Evolutionary conservation across 805 yeast genomes (phyloP), one percentile per base, ranked within the genome.

Genomic region (Sugiyamaella marilandica): DNA sequence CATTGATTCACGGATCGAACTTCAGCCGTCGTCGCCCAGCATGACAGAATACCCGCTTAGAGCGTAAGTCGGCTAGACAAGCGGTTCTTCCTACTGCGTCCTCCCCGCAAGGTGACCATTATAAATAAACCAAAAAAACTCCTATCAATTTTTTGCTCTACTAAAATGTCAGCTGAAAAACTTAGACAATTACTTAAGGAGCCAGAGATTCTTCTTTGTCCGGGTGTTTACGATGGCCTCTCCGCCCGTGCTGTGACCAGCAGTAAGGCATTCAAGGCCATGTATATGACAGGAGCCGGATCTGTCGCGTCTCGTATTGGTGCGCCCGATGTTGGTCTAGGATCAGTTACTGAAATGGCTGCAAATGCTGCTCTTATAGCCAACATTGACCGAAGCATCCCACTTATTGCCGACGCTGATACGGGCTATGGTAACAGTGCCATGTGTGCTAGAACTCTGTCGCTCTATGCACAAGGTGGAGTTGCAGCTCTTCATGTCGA

Each of bases 401-500:
- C 53, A 14, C 39, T 50, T 2, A 51, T 51, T 14, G 54, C 54
- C 16, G 54, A 51, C 24, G 54, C 54, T 14, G 54, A 51, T 35
- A 47, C 54, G 2, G 54, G 54, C n/a, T 51, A 51, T 21, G 54
- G 54, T 10, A 51, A 51, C 24, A 46, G 45, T 13, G 50, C 54
- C 11, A 36, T 47, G 45, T 51, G 54, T 31, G 54, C 54, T 8
- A 14, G 54, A 35, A 51, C 54, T 9, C 39, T 51, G 24, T 24
- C 34, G n/a, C 35, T 35, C 14, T 51, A 36, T 47, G 50, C 54
- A 2, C 14, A 16, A 18, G 54, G 47, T 5, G 54, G 54, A 7
- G 54, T 51, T 9, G 50, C 54, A 16, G 54, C 54, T 21, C 34
- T 51, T 18, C 54, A 51, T 36, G 54, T 51, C 19, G 54, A 51